These are phyloP conservation scores for Keqinozyma sinolaborantium DNA, from an alignment of 1,139 yeast species.

Conservation along the genomic window DNA sequence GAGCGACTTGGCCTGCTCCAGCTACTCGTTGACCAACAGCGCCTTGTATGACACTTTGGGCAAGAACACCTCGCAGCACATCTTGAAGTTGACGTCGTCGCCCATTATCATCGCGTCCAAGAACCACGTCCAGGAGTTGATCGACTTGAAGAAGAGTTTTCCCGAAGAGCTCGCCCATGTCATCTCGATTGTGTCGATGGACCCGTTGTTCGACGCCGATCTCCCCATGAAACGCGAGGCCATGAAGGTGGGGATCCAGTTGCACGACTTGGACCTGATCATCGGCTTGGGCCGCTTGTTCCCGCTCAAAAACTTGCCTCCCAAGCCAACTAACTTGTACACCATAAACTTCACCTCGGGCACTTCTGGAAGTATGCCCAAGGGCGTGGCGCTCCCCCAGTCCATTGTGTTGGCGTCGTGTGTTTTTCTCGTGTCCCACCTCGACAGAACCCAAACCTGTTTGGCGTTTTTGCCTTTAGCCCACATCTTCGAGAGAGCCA, in stretches of 20 bases:
- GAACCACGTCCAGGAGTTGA: slow-evolving; percentile 23
- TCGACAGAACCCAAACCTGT: slow-evolving; percentile 7
- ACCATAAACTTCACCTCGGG: slow-evolving; percentile 44
- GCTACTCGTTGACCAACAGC: slow-evolving; percentile 34
- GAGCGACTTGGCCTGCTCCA: slow-evolving; percentile 34
- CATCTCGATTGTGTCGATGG: slow-evolving; percentile 34
- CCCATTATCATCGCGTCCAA: slow-evolving; percentile 33
- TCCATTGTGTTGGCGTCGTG: slow-evolving; percentile 25
- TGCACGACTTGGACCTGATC: slow-evolving; percentile 31
- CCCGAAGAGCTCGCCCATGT: slow-evolving; percentile 24
- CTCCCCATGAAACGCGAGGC: slow-evolving; percentile 17
- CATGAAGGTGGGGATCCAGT: slow-evolving; percentile 17
- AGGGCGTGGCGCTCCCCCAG: slow-evolving; percentile 36
- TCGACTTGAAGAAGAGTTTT: slow-evolving; percentile 22
- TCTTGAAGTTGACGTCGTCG: slow-evolving; percentile 30
- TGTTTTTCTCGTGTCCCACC: slow-evolving; percentile 14
- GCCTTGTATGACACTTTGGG: slow-evolving; percentile 43
- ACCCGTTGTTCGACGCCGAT: slow-evolving; percentile 21
- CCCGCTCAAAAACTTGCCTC: slow-evolving; percentile 21
- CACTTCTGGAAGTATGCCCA: slow-evolving; percentile 39
- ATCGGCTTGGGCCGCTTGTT: slow-evolving; percentile 23
- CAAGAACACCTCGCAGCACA: slow-evolving; percentile 28
- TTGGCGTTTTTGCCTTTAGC: slow-evolving; percentile 61
- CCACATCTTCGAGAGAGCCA: slow-evolving; percentile 59
- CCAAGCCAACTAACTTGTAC: slow-evolving; percentile 25